A percentile compares a stretch with the other conserved stretches of the same genome.
These are phyloP conservation scores for Calocera viscosa DNA, from an alignment of 768 basidiomycete species.

Conservation along the genomic window DNA sequence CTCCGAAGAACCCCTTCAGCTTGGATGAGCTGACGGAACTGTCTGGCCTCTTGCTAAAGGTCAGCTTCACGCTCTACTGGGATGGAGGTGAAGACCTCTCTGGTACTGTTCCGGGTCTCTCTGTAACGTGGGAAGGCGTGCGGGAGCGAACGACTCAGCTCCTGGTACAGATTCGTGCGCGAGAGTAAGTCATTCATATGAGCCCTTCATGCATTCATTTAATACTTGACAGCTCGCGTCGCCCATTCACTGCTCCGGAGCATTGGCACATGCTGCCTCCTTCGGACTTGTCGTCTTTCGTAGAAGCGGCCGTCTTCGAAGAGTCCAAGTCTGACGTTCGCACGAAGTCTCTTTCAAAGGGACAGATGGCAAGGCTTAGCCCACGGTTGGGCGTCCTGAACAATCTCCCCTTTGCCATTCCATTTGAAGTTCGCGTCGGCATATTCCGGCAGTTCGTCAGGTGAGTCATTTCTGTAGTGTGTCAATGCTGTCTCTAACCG, in stretches of 20 bases:
- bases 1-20: slow-evolving; percentile 57
- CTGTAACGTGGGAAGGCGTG: slow-evolving; percentile 52
- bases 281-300: slow-evolving; percentile 55
- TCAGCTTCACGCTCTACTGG: slow-evolving; percentile 72
- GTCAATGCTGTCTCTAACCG: neutral
- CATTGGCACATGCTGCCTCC: slow-evolving; percentile 66
- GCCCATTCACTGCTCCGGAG: slow-evolving; percentile 65
- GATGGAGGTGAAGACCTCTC: slow-evolving; percentile 35
- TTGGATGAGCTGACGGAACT: slow-evolving; percentile 70
- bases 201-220: neutral
- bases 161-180: slow-evolving; percentile 66
- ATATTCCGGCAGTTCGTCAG: slow-evolving; percentile 78
- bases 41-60: slow-evolving; percentile 65
- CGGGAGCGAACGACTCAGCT: slow-evolving; percentile 66
- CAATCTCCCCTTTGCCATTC: slow-evolving; percentile 91
- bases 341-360: slow-evolving; percentile 38
- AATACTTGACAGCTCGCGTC: slow-evolving; percentile 49
- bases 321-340: slow-evolving; percentile 20
- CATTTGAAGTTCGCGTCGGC: slow-evolving; percentile 79
- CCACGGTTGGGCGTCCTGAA: slow-evolving; percentile 84
- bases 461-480: slow-evolving; percentile 19
- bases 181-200: slow-evolving; percentile 52
- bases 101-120: slow-evolving; percentile 32
- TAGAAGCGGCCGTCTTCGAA: slow-evolving; percentile 68
- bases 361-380: slow-evolving; percentile 60